A percentile compares a stretch with the other conserved stretches of the same genome.
Evolutionary conservation across 140 eudicot species (phyloP).

Genomic region (Erigeron philadelphicus): DNA sequence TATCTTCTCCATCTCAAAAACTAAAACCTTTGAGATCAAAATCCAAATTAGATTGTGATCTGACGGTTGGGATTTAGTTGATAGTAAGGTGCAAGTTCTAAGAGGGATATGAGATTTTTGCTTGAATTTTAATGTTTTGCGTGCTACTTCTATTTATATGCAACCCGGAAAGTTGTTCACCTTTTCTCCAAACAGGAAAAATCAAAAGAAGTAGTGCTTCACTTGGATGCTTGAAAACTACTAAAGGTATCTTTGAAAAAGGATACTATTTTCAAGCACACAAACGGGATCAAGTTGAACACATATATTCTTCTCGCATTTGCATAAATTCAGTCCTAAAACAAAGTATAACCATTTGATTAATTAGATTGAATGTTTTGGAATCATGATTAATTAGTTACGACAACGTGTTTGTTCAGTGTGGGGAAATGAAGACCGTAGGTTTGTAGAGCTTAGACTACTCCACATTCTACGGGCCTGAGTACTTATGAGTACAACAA

Average conservation of each 20-base stretch:
- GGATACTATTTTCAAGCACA: constrained; percentile 46
- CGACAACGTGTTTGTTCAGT: constrained; percentile 19
- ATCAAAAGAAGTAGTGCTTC: constrained; percentile 46
- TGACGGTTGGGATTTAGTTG: constrained; percentile 19
- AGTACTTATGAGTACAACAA: constrained; percentile 24
- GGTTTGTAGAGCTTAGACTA: constrained; percentile 15
- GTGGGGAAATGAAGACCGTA: constrained; percentile 26
- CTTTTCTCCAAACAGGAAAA: constrained; percentile 34
- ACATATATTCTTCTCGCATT: constrained; percentile 36
- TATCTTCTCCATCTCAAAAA: constrained; percentile 62
- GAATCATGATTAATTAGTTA: constrained; percentile 16
- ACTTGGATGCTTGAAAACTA: constrained; percentile 55
- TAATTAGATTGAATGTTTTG: background rate
- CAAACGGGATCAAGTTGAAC: constrained; percentile 40
- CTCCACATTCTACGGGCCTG: constrained; percentile 31
- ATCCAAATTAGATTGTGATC: constrained; percentile 25
- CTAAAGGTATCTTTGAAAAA: constrained; percentile 51
- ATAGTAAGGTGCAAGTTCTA: background rate
- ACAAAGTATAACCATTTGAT: constrained; percentile 22
- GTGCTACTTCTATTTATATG: constrained; percentile 60
- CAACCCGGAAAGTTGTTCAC: constrained; percentile 21
- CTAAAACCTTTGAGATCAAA: constrained; percentile 24
- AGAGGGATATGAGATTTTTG: constrained; percentile 32
- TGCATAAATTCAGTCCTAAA: constrained; percentile 20
- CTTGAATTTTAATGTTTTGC: constrained; percentile 38